These are phyloP conservation scores for Knoxdaviesia proteae DNA, from an alignment of 2,329 filamentous ascomycete species.

Conservation along the genomic window DNA sequence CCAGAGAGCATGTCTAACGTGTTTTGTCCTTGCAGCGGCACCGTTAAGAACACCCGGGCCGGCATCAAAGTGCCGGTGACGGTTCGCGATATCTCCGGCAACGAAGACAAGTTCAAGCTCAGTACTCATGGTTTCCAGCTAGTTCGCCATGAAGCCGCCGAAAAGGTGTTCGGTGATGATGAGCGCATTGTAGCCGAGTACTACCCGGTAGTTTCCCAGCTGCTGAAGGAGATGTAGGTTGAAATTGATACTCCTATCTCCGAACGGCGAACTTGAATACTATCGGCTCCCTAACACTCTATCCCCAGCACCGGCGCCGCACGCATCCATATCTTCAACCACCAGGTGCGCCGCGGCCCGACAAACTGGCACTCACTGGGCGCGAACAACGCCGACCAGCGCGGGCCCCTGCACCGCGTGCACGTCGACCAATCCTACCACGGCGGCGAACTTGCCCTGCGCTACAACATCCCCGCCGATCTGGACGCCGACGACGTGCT, in stretches of 20 bases:
- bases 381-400: conserved; percentile 31
- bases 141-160: conserved; percentile 10
- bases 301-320: conserved; percentile 31
- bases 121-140: conserved; percentile 21
- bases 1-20: too few relatives aligned
- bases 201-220: conserved; percentile 49
- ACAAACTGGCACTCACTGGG: conserved; percentile 45
- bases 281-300: conserved; percentile 3
- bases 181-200: conserved; percentile 39
- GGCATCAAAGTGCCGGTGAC: not conserved
- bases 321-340: conserved; percentile 49
- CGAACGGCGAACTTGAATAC: conserved; percentile 11
- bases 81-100: conserved; percentile 17
- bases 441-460: conserved; percentile 13
- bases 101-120: conserved; percentile 18
- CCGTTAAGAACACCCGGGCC: conserved; percentile 1
- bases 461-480: conserved; percentile 20
- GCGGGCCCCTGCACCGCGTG: conserved; percentile 14
- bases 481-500: conserved; percentile 16
- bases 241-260: not conserved
- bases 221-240: conserved; percentile 31
- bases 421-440: conserved; percentile 32
- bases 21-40: not conserved
- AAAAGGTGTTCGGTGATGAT: conserved; percentile 26
- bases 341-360: conserved; percentile 40